Base-by-base conservation (phyloP, 371 early-diverging fungal genomes). In the Funneliformis caledonium region DNA sequence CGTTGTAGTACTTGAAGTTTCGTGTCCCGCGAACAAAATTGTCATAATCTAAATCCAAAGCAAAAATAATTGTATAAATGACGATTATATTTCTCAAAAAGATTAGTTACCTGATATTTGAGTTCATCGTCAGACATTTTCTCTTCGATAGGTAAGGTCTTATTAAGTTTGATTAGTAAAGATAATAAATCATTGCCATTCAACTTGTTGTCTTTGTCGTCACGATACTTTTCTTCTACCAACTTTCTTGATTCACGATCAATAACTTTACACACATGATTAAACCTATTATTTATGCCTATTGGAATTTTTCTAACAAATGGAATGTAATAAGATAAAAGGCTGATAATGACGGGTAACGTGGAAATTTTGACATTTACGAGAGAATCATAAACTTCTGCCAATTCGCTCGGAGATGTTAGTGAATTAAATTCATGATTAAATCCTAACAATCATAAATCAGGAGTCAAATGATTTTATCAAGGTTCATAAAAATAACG, bases 11-110 rank as follows among this genome's bases (percentile, higher is more conserved):
- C 83, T 81, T 56, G 85, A 83, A 2, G 85, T 85, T 65, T 83
- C 84, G 50, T 85, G 85, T 33, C 85, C 85, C 3, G 85, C 85
- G 0, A 82, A 84, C 45, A 85, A 67, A 77, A 85, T 83, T 2
- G 84, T 85, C 83, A 84, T 72, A 76, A 85, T 84, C 77, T 69
- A 8, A 11, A 12, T 19, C 14, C n/a, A 14, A 43, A 69, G 2
- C 43, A 69, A 43, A 19, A 69, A 68, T 43, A 43, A 42, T 11
- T 43, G 14, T 19, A 69, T 12, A 43, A n/a, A 45, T 37, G 4
- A 69, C 4, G 16, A 16, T 45, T 14, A 16, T 8, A 26, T 26
- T 69, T 43, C 22, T 7, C 45, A 69, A 16, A 16, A 12, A 43
- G 8, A 16, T 69, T 16, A 9, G 11, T 14, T 69, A 45, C 69